Evolutionary conservation across 345 rosid genomes (phyloP).

Genomic region (Erucastrum elatum): DNA sequence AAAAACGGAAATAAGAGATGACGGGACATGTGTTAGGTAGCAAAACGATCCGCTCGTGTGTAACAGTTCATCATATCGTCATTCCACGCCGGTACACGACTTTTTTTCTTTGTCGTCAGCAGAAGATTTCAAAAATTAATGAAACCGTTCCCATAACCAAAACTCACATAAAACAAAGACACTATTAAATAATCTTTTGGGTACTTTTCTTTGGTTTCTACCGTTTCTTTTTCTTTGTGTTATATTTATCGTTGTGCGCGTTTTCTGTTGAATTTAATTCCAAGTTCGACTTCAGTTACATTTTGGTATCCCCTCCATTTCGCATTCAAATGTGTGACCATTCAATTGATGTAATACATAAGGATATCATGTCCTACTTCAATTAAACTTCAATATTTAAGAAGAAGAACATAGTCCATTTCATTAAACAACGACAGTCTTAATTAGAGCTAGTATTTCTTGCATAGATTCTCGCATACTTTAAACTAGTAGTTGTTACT

Average conservation of each 20-base stretch:
- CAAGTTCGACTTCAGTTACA: conserved; percentile 10
- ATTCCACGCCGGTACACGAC: conserved; percentile 31
- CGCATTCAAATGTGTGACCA: conserved; percentile 11
- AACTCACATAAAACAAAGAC: conserved; percentile 37
- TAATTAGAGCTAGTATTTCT: background rate
- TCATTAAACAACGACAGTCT: conserved; percentile 18
- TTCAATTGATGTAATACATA: background rate
- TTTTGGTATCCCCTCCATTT: background rate
- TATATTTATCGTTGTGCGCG: background rate
- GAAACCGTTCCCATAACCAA: conserved; percentile 43
- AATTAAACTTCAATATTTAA: background rate
- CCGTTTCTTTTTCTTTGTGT: conserved; percentile 25
- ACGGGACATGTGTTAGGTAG: conserved; percentile 35
- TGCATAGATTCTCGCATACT: conserved; percentile 16
- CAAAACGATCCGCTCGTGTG: conserved; percentile 40
- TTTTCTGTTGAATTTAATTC: background rate
- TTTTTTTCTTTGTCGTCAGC: conserved; percentile 21
- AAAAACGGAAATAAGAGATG: conserved; percentile 6
- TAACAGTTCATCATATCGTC: conserved; percentile 37
- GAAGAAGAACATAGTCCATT: background rate
- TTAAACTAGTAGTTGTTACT: conserved; percentile 24
- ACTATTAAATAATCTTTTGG: background rate
- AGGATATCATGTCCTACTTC: background rate
- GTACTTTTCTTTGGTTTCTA: conserved; percentile 20
- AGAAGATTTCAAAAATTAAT: conserved; percentile 32